Evolutionary conservation across 345 rosid species (phyloP).

Genomic region (Crucihimalaya himalaica): DNA sequence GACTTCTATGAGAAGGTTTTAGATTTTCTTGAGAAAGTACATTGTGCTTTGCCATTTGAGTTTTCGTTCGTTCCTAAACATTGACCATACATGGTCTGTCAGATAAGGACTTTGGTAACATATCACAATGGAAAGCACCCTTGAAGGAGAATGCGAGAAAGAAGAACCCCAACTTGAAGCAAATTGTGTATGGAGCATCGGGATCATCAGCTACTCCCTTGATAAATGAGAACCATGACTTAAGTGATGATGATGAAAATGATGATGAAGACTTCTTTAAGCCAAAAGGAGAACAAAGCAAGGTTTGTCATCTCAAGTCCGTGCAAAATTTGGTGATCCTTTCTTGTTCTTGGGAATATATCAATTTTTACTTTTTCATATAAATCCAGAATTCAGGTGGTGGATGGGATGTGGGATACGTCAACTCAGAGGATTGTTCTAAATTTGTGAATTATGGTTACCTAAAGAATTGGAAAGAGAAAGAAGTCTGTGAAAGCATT

Average conservation of each 20-base stretch:
- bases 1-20: background rate
- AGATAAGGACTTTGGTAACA: conserved; percentile 66
- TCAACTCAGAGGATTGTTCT: conserved; percentile 70
- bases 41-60: background rate
- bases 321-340: background rate
- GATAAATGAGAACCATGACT: conserved; percentile 44
- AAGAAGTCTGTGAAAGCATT: conserved; percentile 61
- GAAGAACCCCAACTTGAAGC: conserved; percentile 64
- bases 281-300: conserved; percentile 74
- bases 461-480: conserved; percentile 69
- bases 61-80: conserved; percentile 28
- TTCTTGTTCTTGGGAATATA: background rate
- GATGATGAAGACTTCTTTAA: conserved; percentile 78
- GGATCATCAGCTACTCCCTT: conserved; percentile 44
- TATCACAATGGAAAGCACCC: conserved; percentile 82
- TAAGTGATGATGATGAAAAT: conserved; percentile 57
- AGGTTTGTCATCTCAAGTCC: conserved; percentile 51
- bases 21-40: conserved; percentile 9
- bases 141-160: conserved; percentile 60
- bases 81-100: conserved; percentile 10
- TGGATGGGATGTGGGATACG: conserved; percentile 47
- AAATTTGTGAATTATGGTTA: conserved; percentile 54
- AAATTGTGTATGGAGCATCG: conserved; percentile 74
- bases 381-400: conserved; percentile 54
- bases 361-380: conserved; percentile 7